These are phyloP conservation scores for Hordeum vulgare DNA, from an alignment of 176 grass and related monocot genomes.

Conservation along the genomic window DNA sequence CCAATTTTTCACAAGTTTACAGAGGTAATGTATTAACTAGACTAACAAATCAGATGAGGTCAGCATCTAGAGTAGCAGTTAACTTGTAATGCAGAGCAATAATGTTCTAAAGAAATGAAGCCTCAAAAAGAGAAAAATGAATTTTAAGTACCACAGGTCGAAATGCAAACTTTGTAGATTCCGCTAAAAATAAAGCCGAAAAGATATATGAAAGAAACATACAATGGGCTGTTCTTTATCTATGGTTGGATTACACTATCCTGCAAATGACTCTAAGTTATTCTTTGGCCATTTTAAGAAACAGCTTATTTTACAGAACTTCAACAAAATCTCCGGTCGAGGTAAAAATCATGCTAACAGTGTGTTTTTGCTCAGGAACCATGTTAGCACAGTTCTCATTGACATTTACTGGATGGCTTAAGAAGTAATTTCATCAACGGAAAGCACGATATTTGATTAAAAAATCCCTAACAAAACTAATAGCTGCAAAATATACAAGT, in stretches of 20 bases:
- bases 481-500: background rate
- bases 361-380: background rate
- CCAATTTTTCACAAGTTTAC: background rate
- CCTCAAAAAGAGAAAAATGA: background rate
- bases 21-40: background rate
- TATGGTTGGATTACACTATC: background rate
- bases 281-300: background rate
- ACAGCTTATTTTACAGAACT: background rate
- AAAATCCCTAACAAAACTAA: background rate
- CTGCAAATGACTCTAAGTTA: background rate
- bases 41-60: background rate
- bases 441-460: background rate
- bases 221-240: background rate
- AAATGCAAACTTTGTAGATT: conserved; percentile 2
- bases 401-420: background rate
- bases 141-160: background rate
- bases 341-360: background rate
- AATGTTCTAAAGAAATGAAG: conserved; percentile 8
- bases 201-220: conserved; percentile 8
- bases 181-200: background rate
- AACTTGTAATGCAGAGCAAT: background rate
- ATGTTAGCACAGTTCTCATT: background rate
- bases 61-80: background rate
- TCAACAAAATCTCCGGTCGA: background rate
- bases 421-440: background rate